Conservation (phyloP, 2,329 filamentous ascomycete species). For the Clonostachys rosea region DNA sequence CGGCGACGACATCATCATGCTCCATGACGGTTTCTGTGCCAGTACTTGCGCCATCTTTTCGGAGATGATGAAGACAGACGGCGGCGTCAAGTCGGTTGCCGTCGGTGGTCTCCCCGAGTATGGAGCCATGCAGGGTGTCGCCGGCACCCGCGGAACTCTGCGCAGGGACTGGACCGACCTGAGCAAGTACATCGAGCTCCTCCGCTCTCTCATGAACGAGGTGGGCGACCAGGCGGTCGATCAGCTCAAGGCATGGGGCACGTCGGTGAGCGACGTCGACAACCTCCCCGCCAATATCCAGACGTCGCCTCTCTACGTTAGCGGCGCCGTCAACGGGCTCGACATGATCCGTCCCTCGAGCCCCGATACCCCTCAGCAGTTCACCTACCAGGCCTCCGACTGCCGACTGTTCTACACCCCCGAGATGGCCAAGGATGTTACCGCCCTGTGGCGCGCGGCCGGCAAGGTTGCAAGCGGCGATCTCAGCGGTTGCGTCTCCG, state of each 20-base stretch:
- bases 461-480: neutral
- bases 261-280: no score
- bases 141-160: conserved; percentile 49
- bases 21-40: conserved; percentile 52
- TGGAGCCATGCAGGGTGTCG: conserved; percentile 50
- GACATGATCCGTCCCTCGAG: no score
- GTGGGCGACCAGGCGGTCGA: neutral
- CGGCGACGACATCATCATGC: conserved; percentile 30
- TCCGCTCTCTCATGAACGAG: conserved; percentile 6
- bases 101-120: conserved; percentile 50
- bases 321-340: no score
- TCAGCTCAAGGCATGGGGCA: no score
- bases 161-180: no score
- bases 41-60: conserved; percentile 57
- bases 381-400: conserved; percentile 1
- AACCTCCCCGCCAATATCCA: no score
- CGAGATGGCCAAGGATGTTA: conserved; percentile 24
- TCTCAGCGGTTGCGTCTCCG: no score
- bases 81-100: conserved; percentile 49
- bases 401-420: conserved; percentile 1
- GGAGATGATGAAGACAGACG: conserved; percentile 45
- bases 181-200: conserved; percentile 1
- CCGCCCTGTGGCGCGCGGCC: conserved; percentile 7
- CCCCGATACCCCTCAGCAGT: conserved; percentile 1
- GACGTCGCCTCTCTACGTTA: no score